phyloP scores from a whole-genome alignment of 495 filamentous ascomycete genomes.

The Pyrenopolyporus hunteri region DNA sequence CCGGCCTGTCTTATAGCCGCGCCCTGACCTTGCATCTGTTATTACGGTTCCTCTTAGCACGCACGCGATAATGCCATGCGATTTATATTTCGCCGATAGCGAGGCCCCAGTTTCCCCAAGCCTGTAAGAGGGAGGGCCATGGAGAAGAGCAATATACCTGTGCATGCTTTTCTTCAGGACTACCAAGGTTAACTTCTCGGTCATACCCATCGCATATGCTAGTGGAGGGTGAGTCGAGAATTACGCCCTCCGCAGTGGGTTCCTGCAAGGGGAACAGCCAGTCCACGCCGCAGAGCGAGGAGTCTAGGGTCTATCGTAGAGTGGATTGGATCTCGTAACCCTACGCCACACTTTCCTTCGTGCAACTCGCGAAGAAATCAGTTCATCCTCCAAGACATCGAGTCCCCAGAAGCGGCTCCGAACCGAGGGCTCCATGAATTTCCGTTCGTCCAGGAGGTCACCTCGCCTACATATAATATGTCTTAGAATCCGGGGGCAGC shows the following conservation, averaged over 20 bases:
- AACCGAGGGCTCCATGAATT: conserved; percentile 6
- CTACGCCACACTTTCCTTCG: conserved; percentile 7
- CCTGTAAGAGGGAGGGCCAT: not conserved
- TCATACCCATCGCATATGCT: not conserved
- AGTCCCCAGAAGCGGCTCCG: conserved; percentile 21
- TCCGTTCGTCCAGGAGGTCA: conserved; percentile 36
- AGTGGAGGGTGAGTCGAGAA: conserved; percentile 6
- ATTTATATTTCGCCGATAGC: conserved; percentile 39
- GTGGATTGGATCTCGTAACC: conserved; percentile 6
- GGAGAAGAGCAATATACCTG: conserved; percentile 9
- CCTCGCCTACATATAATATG: conserved; percentile 18
- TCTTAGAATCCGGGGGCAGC: conserved; percentile 37
- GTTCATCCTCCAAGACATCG: conserved; percentile 20
- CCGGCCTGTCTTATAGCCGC: conserved; percentile 34
- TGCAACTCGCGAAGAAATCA: conserved; percentile 16
- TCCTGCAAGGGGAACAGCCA: conserved; percentile 7
- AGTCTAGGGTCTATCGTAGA: not conserved
- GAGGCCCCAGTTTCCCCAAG: conserved; percentile 20
- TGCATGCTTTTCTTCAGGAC: not conserved
- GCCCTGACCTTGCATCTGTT: conserved; percentile 31
- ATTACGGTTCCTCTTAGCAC: conserved; percentile 20
- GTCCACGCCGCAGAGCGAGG: conserved; percentile 2
- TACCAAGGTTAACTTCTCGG: not conserved
- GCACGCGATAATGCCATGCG: conserved; percentile 40
- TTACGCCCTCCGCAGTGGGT: conserved; percentile 5